Conservation (phyloP, 164 flowering plant genomes). For the Echeveria elegans region DNA sequence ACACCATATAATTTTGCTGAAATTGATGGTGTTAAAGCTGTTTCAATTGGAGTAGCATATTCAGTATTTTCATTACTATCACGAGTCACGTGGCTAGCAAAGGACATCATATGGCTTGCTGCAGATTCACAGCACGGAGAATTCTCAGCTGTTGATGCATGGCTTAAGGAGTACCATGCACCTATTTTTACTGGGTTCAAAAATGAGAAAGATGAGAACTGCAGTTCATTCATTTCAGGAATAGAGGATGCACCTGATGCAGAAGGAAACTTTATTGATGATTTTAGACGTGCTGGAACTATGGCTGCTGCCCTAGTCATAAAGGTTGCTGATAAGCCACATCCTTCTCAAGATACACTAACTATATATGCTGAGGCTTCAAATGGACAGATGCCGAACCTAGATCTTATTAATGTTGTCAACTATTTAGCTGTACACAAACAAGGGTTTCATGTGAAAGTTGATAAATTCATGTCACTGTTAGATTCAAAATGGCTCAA, state of each 20-base stretch:
- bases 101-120: constrained; percentile 90
- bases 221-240: constrained; percentile 10
- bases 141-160: constrained; percentile 64
- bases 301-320: constrained; percentile 95
- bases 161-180: constrained; percentile 79
- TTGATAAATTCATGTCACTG: constrained; percentile 49
- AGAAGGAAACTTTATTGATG: constrained; percentile 22
- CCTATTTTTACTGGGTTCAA: constrained; percentile 37
- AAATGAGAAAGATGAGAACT: constrained; percentile 21
- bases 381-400: constrained; percentile 99
- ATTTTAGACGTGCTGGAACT: constrained; percentile 84
- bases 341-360: constrained; percentile 43
- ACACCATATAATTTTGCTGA: constrained; percentile 67
- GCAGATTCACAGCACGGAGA: constrained; percentile 87
- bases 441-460: constrained; percentile 71
- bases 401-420: constrained; percentile 85
- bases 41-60: constrained; percentile 65
- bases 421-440: constrained; percentile 80
- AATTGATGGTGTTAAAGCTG: constrained; percentile 34
- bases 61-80: constrained; percentile 69
- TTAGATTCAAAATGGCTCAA: constrained; percentile 46
- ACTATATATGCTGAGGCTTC: constrained; percentile 89
- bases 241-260: constrained; percentile 12
- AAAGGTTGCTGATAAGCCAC: constrained; percentile 48
- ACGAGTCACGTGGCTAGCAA: constrained; percentile 89